Evolutionary conservation across 441 rosid species (phyloP).

Genomic region (Populus hybrid): DNA sequence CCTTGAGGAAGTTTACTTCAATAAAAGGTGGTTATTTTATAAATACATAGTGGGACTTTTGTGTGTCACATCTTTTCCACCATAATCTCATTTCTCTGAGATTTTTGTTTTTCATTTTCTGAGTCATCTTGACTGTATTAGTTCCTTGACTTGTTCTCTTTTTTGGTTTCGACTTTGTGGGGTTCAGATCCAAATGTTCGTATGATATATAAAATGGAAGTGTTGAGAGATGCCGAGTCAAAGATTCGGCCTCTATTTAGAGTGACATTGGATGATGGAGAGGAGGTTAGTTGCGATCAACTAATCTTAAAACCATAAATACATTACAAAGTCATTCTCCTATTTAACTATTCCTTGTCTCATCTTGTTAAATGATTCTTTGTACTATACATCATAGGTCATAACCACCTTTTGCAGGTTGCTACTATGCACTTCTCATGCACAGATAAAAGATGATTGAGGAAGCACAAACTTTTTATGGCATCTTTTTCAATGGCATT

Average conservation of each 20-base stretch:
- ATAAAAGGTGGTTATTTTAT: slow-evolving; percentile 47
- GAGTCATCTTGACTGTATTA: neutral
- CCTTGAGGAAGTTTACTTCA: slow-evolving; percentile 76
- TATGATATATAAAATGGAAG: slow-evolving; percentile 93
- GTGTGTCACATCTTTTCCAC: neutral
- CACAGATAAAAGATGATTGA: neutral
- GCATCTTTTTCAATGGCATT: neutral
- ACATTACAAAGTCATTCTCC: neutral
- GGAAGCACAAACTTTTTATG: neutral
- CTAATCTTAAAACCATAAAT: neutral
- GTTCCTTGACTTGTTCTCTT: neutral
- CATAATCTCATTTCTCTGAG: neutral
- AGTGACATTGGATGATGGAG: slow-evolving; percentile 74
- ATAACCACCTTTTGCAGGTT: neutral
- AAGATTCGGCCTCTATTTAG: slow-evolving; percentile 81
- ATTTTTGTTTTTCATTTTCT: neutral
- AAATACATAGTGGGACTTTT: neutral
- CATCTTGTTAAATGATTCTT: neutral
- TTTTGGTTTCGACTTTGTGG: slow-evolving; percentile 14
- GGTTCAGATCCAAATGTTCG: slow-evolving; percentile 61
- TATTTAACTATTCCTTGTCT: neutral
- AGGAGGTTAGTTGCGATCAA: slow-evolving; percentile 64
- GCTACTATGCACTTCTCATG: neutral
- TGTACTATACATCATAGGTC: neutral
- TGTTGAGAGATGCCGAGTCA: slow-evolving; percentile 77